A percentile compares a stretch with the other conserved stretches of the same genome.
These are phyloP conservation scores for Nicotiana benthamiana DNA, from an alignment of 257 asterid species.

Conservation along the genomic window DNA sequence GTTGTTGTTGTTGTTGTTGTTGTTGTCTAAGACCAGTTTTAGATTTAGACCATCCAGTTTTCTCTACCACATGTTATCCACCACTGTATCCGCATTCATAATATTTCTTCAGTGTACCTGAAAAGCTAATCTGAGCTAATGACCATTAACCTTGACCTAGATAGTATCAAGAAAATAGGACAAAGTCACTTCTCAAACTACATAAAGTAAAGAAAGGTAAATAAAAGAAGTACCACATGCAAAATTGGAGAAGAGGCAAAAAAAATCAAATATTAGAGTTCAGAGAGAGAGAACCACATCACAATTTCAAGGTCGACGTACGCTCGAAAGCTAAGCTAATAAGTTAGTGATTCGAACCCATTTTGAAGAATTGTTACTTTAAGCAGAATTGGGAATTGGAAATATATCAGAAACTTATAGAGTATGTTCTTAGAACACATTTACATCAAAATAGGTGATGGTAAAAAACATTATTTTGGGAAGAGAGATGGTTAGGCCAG, in stretches of 20 bases:
- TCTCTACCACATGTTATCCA: not conserved
- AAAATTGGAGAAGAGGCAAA: not conserved
- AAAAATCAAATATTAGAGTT: not conserved
- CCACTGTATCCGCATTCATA: not conserved
- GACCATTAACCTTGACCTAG: constrained; percentile 1
- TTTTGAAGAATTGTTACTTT: not conserved
- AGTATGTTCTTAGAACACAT: not conserved
- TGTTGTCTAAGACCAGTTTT: not conserved
- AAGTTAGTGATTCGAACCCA: not conserved
- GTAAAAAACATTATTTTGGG: not conserved
- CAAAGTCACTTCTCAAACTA: not conserved
- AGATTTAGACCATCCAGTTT: not conserved
- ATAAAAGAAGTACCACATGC: not conserved
- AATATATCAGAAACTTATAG: not conserved
- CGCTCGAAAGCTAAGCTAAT: not conserved
- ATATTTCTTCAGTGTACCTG: not conserved
- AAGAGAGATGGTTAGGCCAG: not conserved
- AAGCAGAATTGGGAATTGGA: not conserved
- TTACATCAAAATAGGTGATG: not conserved
- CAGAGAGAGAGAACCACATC: not conserved
- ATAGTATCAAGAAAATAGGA: not conserved
- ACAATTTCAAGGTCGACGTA: not conserved
- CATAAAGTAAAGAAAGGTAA: not conserved
- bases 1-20: no score
- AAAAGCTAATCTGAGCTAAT: not conserved